Base-by-base conservation (phyloP, 108 stramenopile genomes). In the Cyclotella sp. region DNA sequence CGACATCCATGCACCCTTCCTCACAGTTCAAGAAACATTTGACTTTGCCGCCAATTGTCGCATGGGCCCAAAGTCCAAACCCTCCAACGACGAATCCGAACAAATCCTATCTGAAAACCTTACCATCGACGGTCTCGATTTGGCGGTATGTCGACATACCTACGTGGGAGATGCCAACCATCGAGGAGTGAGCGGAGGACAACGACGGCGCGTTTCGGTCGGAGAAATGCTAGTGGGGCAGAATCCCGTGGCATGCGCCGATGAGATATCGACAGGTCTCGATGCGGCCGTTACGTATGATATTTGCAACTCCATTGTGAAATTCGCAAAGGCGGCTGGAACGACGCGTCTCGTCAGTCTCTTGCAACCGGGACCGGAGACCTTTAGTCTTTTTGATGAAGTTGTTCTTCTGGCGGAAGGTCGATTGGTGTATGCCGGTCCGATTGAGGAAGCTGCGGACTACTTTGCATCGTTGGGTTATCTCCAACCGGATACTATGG, bases 361-460 rank as follows among this genome's bases (percentile, higher is more conserved):
- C 40, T 78, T 97, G 3, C 98, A 98, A 75, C 96, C 97, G 22
- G 87, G 93, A n/a, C 96, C 95, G 10, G 97, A 98, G 69, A 94
- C 93, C 16, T 94, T 96, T 59, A 88, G 88, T 41, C 81, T 97
- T 27, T 72, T 77, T 59, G 70, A 88, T 43, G 84, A 97, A 22
- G 75, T 96, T 18, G 85, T 98, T 68, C 75, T 98, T 26, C 60
- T 91, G 29, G 86, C 89, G 30, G 96, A 92, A 64, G 91, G 98
- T 18, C 78, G 65, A 51, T 29, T 97, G 16, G 82, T 97, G 62
- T 96, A 93, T 75, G 88, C 96, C 16, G 98, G 97, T 12, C 92
- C 92, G 40, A 84, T 96, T 30, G 82, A 85, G 30, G 63, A 79
- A 12, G 88, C 95, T 9, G 78, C 88, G 60, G 78, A 76, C 40